A percentile compares a stretch with the other conserved stretches of the same genome.
These are phyloP conservation scores for Calonectria fujianensis DNA, from an alignment of 2,329 filamentous ascomycete genomes.

Conservation along the genomic window DNA sequence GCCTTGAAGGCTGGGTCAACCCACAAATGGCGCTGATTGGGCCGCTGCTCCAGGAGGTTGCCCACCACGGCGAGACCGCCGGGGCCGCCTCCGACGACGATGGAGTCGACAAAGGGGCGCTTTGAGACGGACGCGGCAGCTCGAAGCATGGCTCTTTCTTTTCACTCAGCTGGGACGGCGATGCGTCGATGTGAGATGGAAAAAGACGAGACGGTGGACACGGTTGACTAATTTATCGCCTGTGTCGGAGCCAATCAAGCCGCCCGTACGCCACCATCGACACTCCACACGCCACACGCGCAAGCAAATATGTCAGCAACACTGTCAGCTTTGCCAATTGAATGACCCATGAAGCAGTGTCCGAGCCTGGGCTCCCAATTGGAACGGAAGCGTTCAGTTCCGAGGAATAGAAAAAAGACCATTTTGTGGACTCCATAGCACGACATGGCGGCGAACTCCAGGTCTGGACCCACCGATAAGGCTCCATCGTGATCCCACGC, in stretches of 20 bases:
- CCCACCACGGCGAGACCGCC: constrained; percentile 75
- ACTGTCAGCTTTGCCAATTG: not conserved
- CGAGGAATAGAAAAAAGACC: not conserved
- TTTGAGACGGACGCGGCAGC: constrained; percentile 25
- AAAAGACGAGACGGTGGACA: constrained; percentile 16
- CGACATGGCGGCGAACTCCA: not conserved
- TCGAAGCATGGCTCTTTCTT: constrained; percentile 1
- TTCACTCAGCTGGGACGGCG: not conserved
- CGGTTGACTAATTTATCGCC: constrained; percentile 15
- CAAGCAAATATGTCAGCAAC: not conserved
- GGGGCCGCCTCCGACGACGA: constrained; percentile 49
- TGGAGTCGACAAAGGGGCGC: constrained; percentile 59
- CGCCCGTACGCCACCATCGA: not conserved
- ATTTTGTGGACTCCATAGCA: not conserved
- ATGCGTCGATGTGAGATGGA: not conserved
- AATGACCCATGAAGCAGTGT: not conserved
- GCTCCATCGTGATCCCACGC: not conserved
- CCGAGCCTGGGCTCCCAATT: not conserved
- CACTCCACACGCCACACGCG: not conserved
- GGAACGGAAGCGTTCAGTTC: not conserved
- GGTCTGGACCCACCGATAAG: not conserved
- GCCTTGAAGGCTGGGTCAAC: constrained; percentile 74
- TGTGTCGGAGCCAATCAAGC: constrained; percentile 4
- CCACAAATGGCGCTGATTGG: constrained; percentile 72
- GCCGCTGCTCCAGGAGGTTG: constrained; percentile 73